Evolutionary conservation across 2,329 filamentous ascomycete species (phyloP), one percentile per base, ranked within the genome.

Genomic region (Monilinia vaccinii-corymbosi): DNA sequence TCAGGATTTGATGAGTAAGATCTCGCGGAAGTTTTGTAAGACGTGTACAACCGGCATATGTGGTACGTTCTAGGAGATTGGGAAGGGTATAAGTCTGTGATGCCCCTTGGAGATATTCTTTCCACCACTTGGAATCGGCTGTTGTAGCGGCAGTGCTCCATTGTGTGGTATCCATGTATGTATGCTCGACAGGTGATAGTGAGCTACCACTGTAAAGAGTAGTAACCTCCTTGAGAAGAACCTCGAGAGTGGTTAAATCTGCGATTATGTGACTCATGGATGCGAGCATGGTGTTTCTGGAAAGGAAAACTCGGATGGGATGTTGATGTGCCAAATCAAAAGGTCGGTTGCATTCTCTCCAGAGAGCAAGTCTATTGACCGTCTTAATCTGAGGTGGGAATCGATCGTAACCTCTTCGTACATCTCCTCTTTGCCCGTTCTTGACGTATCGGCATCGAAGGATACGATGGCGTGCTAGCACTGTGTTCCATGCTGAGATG

Each of bases 221-320:
- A 1, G 58, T 52, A 10, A 70, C 66, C 47, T 74, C 71, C 9
- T 60, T 45, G 9, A 73, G 61, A 2, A 74, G 48, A 14, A 67
- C 58, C 9, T 63, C 40, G 1, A 74, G 60, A 3, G 73, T 63
- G 5, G 71, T 73, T 6, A 69, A 64, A 60, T 74, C 73, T 55
- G 66, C 68, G 11, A 74, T 66, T 50, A 74, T 73, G 57, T 74
- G 73, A 34, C 66, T 69, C 47, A 67, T 55, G 2, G 67, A 58
- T 21, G 70, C 62, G 5, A 72, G 38, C 3, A 74, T 51, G 1
- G 59, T 48, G 9, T 63, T 51, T 21, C 45, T 32, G 1, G 69
- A 65, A 11, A 73, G 58, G 16, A 67, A 31, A 9, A 72, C 68
- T 18, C 70, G 67, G 46, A 74, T 65, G 1, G 65, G 67, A 28